Percentiles rank a stretch among this genome's conserved stretches.
Evolutionary conservation across 345 rosid genomes (phyloP).

Genomic region (Heritiera littoralis): DNA sequence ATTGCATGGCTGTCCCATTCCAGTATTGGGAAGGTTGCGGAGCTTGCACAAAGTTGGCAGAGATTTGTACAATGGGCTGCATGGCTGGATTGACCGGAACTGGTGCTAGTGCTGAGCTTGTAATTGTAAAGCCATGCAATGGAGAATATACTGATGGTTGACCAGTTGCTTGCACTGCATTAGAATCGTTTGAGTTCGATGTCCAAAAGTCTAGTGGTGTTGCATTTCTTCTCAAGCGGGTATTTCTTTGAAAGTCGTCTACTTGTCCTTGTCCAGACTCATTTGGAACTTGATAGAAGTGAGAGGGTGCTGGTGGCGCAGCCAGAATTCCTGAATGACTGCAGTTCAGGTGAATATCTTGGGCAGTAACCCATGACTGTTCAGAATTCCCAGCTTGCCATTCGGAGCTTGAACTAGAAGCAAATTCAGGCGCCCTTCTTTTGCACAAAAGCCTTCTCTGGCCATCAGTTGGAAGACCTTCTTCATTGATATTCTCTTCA

Average conservation of each 20-base stretch:
- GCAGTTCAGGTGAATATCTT: not conserved
- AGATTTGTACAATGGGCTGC: not conserved
- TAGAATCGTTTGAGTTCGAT: not conserved
- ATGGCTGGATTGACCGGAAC: not conserved
- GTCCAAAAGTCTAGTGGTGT: not conserved
- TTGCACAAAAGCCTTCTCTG: constrained; percentile 17
- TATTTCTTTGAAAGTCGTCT: constrained; percentile 8
- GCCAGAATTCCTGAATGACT: not conserved
- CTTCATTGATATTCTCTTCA: not conserved
- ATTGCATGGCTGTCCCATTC: constrained; percentile 7
- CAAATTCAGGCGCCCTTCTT: constrained; percentile 3
- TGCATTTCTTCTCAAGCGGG: not conserved
- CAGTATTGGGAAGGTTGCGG: not conserved
- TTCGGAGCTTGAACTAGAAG: not conserved
- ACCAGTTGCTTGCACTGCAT: not conserved
- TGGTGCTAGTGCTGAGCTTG: not conserved
- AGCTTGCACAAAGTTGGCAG: not conserved
- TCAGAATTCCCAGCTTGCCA: not conserved
- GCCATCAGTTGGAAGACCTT: constrained; percentile 8
- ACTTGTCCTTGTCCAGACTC: not conserved
- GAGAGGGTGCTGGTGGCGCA: not conserved
- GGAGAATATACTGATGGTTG: not conserved
- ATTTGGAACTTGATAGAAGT: not conserved
- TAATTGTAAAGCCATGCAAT: not conserved
- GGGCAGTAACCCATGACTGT: not conserved